Evolutionary conservation across 2,329 filamentous ascomycete species (phyloP).

Genomic region (Davidsoniella eucalypti): DNA sequence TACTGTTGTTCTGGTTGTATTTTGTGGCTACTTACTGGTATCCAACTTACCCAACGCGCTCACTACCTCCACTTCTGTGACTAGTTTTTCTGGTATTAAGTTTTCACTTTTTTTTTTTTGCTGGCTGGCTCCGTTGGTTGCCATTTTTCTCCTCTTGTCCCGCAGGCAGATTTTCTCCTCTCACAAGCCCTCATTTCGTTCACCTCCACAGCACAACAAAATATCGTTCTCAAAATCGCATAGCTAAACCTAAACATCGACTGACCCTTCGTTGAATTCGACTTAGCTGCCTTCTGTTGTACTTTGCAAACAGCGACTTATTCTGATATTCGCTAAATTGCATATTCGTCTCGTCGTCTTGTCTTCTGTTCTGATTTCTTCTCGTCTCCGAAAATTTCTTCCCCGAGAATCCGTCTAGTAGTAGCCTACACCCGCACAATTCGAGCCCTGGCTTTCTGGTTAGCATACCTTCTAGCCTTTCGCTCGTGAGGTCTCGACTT

Average conservation of each 20-base stretch:
- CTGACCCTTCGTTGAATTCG: slow-evolving; percentile 5
- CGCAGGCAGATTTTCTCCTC: slow-evolving; percentile 10
- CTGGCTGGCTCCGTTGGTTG: slow-evolving; percentile 5
- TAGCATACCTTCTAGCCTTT: slow-evolving; percentile 1
- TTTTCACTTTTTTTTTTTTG: slow-evolving; percentile 2
- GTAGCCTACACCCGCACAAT: slow-evolving; percentile 7
- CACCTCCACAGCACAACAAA: slow-evolving; percentile 4
- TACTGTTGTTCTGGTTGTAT: not conserved
- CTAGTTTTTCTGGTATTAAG: slow-evolving; percentile 8
- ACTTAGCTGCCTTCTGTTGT: not conserved
- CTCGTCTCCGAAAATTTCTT: slow-evolving; percentile 12
- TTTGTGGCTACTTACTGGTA: not conserved
- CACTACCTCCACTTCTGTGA: slow-evolving; percentile 6
- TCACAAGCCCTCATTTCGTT: slow-evolving; percentile 8
- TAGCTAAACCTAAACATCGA: slow-evolving; percentile 1
- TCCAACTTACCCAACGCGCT: slow-evolving; percentile 7
- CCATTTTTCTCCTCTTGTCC: slow-evolving; percentile 11
- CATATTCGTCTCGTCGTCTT: not conserved
- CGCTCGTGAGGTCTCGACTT: slow-evolving; percentile 2
- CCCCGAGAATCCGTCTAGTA: slow-evolving; percentile 10
- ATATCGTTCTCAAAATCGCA: not conserved
- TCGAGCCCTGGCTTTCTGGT: not conserved
- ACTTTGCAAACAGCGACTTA: no score
- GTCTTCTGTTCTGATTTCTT: slow-evolving; percentile 2
- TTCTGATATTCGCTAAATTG: not conserved